These are phyloP conservation scores for Aspergillus ustus DNA, from an alignment of 2,329 filamentous ascomycete species.

Conservation along the genomic window DNA sequence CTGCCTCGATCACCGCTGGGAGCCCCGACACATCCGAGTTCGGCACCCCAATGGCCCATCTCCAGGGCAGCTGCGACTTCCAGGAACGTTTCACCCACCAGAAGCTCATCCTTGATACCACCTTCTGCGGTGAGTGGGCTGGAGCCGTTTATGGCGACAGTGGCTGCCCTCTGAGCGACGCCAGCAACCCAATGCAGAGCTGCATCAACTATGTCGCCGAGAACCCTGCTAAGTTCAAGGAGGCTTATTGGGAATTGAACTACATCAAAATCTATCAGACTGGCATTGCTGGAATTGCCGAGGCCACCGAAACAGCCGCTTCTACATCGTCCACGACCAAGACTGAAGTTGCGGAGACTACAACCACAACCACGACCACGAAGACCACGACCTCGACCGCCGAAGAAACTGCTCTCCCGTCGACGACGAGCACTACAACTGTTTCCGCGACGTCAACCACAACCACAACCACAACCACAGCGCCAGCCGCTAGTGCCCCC, in stretches of 20 bases:
- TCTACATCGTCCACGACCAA: neutral
- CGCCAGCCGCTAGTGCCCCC: neutral
- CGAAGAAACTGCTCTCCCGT: neutral
- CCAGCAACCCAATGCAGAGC: constrained; percentile 63
- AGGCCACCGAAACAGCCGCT: constrained; percentile 7
- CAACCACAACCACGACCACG: neutral
- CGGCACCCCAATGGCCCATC: constrained; percentile 51
- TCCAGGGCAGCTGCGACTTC: constrained; percentile 48
- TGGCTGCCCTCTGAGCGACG: constrained; percentile 60
- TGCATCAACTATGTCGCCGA: constrained; percentile 74
- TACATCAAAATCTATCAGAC: constrained; percentile 67
- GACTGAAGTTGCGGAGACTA: neutral
- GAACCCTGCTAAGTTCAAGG: constrained; percentile 70
- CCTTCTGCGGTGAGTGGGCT: constrained; percentile 62
- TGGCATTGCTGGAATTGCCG: constrained; percentile 15
- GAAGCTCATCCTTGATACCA: constrained; percentile 55
- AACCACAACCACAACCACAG: neutral
- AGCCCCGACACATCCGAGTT: constrained; percentile 52
- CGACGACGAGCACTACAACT: constrained; percentile 2
- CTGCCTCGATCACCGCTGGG: constrained; percentile 49
- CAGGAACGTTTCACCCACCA: constrained; percentile 46
- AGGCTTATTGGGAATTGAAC: constrained; percentile 81
- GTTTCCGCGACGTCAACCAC: neutral
- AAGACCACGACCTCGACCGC: neutral
- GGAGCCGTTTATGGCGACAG: constrained; percentile 54